Evolutionary conservation across 345 rosid genomes (phyloP).

Genomic region (Psidium friedrichsthalianum): DNA sequence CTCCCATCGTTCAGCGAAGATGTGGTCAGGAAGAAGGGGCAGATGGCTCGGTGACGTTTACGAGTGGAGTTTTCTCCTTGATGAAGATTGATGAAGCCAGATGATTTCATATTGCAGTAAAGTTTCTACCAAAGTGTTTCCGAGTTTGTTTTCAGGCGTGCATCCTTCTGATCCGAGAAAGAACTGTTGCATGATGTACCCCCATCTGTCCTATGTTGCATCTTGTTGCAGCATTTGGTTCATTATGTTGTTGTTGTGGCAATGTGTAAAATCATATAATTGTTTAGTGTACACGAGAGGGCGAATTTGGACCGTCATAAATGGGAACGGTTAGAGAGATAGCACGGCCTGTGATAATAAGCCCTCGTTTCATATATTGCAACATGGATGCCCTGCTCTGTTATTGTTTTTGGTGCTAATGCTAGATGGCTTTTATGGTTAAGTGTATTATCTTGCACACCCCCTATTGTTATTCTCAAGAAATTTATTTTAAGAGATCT

Average conservation of each 20-base stretch:
- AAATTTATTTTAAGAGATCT: too few species aligned
- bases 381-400: neutral
- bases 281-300: neutral
- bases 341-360: neutral
- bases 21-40: neutral
- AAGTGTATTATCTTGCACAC: neutral
- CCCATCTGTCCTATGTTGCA: neutral
- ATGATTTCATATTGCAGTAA: neutral
- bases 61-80: neutral
- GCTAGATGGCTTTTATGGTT: neutral
- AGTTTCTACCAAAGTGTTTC: neutral
- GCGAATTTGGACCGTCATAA: neutral
- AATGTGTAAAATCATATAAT: neutral
- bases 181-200: neutral
- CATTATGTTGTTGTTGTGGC: neutral
- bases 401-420: neutral
- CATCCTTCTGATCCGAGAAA: neutral
- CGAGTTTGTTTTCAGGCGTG: neutral
- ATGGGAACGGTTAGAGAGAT: neutral
- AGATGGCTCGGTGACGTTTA: neutral
- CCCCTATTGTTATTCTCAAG: neutral
- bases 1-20: conserved; percentile 17
- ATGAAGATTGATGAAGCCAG: conserved; percentile 12
- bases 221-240: neutral
- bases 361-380: neutral